A percentile compares a stretch with the other conserved stretches of the same genome.
Conservation (phyloP, 148 eudicot species). For the Rhododendron mucronatum region DNA sequence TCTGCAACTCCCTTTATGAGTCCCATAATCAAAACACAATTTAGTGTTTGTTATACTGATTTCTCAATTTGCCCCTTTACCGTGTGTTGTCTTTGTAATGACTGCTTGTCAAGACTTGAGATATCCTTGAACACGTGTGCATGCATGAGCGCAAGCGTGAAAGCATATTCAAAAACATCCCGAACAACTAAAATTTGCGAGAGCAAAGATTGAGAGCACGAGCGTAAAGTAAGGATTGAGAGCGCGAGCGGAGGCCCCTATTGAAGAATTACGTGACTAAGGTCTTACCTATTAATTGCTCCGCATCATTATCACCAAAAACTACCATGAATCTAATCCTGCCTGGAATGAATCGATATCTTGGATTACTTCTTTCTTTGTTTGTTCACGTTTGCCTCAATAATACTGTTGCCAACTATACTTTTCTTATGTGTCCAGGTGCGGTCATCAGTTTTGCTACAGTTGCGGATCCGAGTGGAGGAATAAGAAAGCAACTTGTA, state of each 20-base stretch:
- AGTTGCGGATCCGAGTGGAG: constrained; percentile 41
- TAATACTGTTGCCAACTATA: not conserved
- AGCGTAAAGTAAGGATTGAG: no score
- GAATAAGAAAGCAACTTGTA: constrained; percentile 36
- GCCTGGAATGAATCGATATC: not conserved
- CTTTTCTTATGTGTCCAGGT: constrained; percentile 14
- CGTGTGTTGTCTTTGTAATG: not conserved
- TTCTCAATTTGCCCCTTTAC: not conserved
- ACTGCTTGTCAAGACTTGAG: not conserved
- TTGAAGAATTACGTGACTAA: no score
- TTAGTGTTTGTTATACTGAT: not conserved
- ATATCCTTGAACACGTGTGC: no score
- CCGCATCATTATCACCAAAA: not conserved
- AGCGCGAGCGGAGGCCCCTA: no score
- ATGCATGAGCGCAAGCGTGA: no score
- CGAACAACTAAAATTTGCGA: no score
- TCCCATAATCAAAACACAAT: not conserved
- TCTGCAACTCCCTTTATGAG: not conserved
- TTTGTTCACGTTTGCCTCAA: not conserved
- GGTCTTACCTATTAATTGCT: not conserved
- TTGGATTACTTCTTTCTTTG: not conserved
- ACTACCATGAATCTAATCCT: not conserved
- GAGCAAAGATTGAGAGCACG: no score
- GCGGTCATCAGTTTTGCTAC: constrained; percentile 40
- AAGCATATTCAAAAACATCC: no score